Evolutionary conservation across 805 yeast genomes (phyloP), one percentile per base, ranked within the genome.

Genomic region (Saturnispora mendoncae): DNA sequence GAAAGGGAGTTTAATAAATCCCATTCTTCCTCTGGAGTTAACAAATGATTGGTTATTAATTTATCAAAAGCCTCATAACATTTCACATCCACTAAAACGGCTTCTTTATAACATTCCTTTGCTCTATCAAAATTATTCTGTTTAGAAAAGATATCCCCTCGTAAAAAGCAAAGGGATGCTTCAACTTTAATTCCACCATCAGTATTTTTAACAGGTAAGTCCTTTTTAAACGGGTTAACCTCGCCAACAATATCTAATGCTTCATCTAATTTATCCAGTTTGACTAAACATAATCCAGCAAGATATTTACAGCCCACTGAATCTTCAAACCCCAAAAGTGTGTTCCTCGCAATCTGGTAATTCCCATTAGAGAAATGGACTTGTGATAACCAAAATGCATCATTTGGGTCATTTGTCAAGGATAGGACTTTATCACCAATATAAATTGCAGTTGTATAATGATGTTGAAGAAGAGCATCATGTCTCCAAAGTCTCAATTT

Each of bases 371-470:
- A 67, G 58, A 77, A 85, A 57, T 82, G 78, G 4, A 84, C 94
- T 63, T 90, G 96, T 0, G 95, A 96, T 24, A 90, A 68, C 96
- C 97, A 88, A 60, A 86, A 90, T 9, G 96, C 96, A 57, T 90
- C 97, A 54, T 81, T 84, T 12, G 95, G 83, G 55, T 88, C 96
- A 45, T 72, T 71, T 0, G 97, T 87, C 46, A 92, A 64, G 1
- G 87, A 74, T 32, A 85, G 69, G 6, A 92, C 84, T 53, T 88
- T 90, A 62, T 92, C 95, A 13, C 95, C 97, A 21, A 92, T 74
- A 56, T 78, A 86, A 52, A 82, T 90, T 0, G 97, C 97, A 0
- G 97, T 85, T 33, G 71, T 71, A 58, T 84, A 84, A 47, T 87
- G 94, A 57, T 88, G 97, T 52, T 88, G 95, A 80, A 83, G 78